Evolutionary conservation across 352 stramenopile genomes (phyloP).

Genomic region (Phytophthora citrophthora): DNA sequence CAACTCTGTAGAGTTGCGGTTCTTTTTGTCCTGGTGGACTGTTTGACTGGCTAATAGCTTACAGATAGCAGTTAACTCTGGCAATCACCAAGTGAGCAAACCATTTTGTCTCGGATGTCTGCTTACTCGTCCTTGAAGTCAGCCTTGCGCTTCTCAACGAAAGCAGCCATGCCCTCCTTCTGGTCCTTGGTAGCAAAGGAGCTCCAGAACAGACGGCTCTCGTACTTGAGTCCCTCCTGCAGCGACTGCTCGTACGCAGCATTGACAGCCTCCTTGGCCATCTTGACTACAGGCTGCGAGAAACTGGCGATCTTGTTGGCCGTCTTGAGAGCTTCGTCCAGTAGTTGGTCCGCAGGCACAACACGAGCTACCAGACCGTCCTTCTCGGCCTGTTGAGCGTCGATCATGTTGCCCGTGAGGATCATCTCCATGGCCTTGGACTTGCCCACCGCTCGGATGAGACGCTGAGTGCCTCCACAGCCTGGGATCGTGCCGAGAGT

Average conservation of each 20-base stretch:
- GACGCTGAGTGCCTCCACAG: slow-evolving; percentile 95
- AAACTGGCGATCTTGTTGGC: slow-evolving; percentile 96
- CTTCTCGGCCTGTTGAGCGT: slow-evolving; percentile 93
- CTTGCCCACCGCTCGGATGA: slow-evolving; percentile 98
- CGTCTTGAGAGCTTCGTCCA: slow-evolving; percentile 96
- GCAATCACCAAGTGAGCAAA: background rate
- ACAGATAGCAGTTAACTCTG: background rate
- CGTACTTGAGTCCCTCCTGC: slow-evolving; percentile 95
- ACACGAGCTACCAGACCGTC: slow-evolving; percentile 95
- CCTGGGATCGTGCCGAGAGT: slow-evolving; percentile 98
- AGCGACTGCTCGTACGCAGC: slow-evolving; percentile 93
- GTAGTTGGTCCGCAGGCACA: slow-evolving; percentile 90
- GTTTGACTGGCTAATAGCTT: background rate
- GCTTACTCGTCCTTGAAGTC: slow-evolving; percentile 95
- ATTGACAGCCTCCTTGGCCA: slow-evolving; percentile 97
- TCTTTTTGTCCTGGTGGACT: too few species aligned
- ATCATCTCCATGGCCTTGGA: slow-evolving; percentile 99
- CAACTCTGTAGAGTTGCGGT: too few species aligned
- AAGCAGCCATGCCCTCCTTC: slow-evolving; percentile 97
- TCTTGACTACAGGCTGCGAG: slow-evolving; percentile 95
- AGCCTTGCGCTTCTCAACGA: slow-evolving; percentile 97
- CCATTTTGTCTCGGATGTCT: background rate
- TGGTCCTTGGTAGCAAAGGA: slow-evolving; percentile 96
- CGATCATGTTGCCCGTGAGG: slow-evolving; percentile 97
- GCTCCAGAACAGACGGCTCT: slow-evolving; percentile 98